Base-by-base conservation (phyloP, 2,329 filamentous ascomycete genomes). In the Mycosphaerella sp. region DNA sequence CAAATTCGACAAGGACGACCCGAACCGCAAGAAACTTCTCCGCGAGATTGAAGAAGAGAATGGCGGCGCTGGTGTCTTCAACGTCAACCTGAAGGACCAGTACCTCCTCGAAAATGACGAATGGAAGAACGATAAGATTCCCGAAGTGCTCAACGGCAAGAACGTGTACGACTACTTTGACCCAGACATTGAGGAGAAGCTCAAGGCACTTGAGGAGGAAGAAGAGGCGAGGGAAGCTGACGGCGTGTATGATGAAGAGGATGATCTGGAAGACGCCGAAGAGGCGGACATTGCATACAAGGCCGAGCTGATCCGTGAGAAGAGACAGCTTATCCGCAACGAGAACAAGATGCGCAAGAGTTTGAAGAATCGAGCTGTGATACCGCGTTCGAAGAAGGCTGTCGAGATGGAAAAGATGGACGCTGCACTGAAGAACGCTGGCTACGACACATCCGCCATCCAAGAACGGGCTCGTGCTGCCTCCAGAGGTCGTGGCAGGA, bases 121-220 rank as follows among this genome's bases (percentile, higher is more conserved):
- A 55, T 97, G 93, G 93, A 95, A 95, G 72, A 82, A 95, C 70
- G 95, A 98, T 76, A 89, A 87, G 74, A 87, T 97, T 52, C 93
- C 93, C 32, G 93, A 98, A 73, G 80, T 96, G 46, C 87, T 91
- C 72, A 85, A 97, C 68, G 93, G 93, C 72, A 91, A 92, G 80
- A 98, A 98, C 72, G 88, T 98, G 54, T 93, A 92, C 75, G 93
- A 98, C 73, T 98, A 89, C 72, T 84, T 98, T 67, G 93, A 97
- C 67, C 91, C 92, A 1, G 95, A 98, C 53, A 98, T 98, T 69
- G 93, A 95, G 67, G 81, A 84, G 62, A 97, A 95, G 77, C 81
- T 98, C 47, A 85, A 86, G 48, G 89, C 89, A 53, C 80, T 98
- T 34, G 93, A 98, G 73, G 91, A 91, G 59, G 95, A 98, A 69